phyloP scores from a whole-genome alignment of 106 monocot species.

The Triglochin maritima region DNA sequence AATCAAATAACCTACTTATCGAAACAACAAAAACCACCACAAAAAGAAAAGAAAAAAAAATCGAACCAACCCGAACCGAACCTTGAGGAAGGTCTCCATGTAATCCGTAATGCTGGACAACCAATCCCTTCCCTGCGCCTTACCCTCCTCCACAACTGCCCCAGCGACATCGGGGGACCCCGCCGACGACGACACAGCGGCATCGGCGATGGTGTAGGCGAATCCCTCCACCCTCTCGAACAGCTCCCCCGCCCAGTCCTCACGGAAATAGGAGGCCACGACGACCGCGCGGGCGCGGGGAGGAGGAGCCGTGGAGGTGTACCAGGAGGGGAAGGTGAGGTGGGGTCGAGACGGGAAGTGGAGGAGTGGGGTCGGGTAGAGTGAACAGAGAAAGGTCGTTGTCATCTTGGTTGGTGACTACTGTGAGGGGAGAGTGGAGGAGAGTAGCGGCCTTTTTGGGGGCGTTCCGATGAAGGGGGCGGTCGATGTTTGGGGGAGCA shows the following conservation, averaged over 20 bases:
- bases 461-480: too few relatives aligned
- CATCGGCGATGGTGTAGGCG: conserved; percentile 69
- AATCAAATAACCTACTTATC: neutral
- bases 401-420: too few relatives aligned
- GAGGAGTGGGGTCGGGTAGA: neutral
- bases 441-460: too few relatives aligned
- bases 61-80: neutral
- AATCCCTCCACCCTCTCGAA: conserved; percentile 36
- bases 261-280: conserved; percentile 22
- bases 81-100: conserved; percentile 78
- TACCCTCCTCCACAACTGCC: conserved; percentile 26
- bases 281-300: conserved; percentile 8
- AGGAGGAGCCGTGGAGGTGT: neutral
- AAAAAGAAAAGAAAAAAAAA: neutral
- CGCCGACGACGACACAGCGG: conserved; percentile 28
- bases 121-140: conserved; percentile 63
- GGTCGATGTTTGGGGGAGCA: too few relatives aligned
- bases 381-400: neutral
- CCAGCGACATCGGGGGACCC: conserved; percentile 16
- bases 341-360: conserved; percentile 3
- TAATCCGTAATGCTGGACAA: conserved; percentile 62
- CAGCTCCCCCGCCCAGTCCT: conserved; percentile 19
- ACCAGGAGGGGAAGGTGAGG: conserved; percentile 2
- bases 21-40: neutral
- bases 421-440: too few relatives aligned